Base-by-base conservation (phyloP, 352 stramenopile species). In the Pythium myriotylum region DNA sequence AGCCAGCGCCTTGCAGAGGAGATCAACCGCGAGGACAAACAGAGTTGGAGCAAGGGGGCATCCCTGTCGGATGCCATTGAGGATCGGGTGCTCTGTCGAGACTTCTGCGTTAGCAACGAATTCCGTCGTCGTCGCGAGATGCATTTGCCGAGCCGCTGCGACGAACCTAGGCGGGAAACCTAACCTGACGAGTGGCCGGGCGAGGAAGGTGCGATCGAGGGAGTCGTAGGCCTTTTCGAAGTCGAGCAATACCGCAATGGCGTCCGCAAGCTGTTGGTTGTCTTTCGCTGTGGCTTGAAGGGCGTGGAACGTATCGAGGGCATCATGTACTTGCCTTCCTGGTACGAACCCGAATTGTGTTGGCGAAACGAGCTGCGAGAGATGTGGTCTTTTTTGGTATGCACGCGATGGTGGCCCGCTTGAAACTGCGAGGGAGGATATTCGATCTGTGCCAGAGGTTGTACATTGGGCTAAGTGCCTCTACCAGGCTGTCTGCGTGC, bases 31-130 rank as follows among this genome's bases (percentile, higher is more conserved):
- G 10, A 57, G 37, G 0, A 57, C 14, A 39, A 57, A 46, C 0
- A 56, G 33, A 4, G 35, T 24, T 13, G 35, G 35, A 0, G 49
- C 49, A 1, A 55, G 10, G 12, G 49, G 32, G 37, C 35, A 57
- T 14, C 50, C 20, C 47, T 57, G 50, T 4, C 35, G 32, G 50
- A 57, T 57, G 33, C 50, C 33, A 17, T 57, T 57, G 35, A 32
- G 50, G 1, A 57, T 24, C 12, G 20, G 4, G 22, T 37, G 12
- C 8, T 4, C 35, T 13, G 10, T 8, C 4, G 39, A 59, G 17
- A 40, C 2, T 5, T 32, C 37, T 6, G 9, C 16, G 0, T 50
- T 40, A 1, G 17, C 40, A 1, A 49, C 5, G n/a, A 39, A 59
- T 2, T 2, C 23, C 6, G 52, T 23, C 1, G 52, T 50, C 2